phyloP scores from a whole-genome alignment of 73 alveolate species.

The Tetrahymena elliotti region DNA sequence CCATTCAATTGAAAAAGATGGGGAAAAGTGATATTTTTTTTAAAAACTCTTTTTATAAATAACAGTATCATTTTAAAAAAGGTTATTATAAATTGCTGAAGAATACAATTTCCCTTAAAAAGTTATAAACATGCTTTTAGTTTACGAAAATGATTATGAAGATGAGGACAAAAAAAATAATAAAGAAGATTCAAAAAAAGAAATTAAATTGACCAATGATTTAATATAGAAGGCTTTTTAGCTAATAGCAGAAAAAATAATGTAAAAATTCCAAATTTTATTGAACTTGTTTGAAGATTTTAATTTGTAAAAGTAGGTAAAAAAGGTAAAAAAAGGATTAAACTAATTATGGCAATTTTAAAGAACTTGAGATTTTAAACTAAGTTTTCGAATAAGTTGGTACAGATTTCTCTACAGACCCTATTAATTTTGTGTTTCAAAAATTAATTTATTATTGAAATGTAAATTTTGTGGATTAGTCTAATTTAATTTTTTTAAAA shows the following conservation, averaged over 20 bases:
- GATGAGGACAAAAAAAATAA: not conserved
- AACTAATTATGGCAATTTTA: not conserved
- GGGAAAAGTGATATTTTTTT: not conserved
- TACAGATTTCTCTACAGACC: not conserved
- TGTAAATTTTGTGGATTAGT: too few species aligned
- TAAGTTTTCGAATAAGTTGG: not conserved
- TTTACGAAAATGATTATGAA: not conserved
- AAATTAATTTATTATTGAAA: too few species aligned
- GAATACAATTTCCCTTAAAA: not conserved
- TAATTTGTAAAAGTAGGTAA: not conserved
- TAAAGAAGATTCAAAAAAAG: not conserved
- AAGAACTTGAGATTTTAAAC: not conserved
- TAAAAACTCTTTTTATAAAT: not conserved
- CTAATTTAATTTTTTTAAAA: not conserved
- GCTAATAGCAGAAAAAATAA: not conserved
- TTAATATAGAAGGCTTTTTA: not conserved
- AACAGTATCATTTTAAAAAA: not conserved
- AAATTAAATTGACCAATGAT: not conserved
- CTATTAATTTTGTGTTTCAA: too few species aligned
- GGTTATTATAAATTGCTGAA: not conserved
- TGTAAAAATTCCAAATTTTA: not conserved
- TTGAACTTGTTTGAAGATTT: too few species aligned
- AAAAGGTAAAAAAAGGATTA: not conserved
- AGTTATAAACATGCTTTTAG: not conserved
- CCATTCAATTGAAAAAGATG: not conserved